Percentiles rank a stretch among this genome's conserved stretches.
These are phyloP conservation scores for Fragilaria crotonensis DNA, from an alignment of 108 stramenopile genomes.

Conservation along the genomic window DNA sequence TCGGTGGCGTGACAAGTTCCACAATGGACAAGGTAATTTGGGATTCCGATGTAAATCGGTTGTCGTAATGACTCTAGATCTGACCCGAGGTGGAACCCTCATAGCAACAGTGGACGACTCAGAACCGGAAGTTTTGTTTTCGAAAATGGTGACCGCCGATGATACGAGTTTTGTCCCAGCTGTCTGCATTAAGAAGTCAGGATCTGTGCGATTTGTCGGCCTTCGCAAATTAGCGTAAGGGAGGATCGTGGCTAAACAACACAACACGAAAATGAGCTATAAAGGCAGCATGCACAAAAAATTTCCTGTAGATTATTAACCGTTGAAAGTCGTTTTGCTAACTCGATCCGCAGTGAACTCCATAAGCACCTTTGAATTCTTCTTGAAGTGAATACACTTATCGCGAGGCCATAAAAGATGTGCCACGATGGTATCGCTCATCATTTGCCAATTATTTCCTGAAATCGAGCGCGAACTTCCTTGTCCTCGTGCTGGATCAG, in stretches of 20 bases:
- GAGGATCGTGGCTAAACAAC: too few relatives aligned
- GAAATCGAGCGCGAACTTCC: background rate
- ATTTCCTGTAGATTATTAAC: too few relatives aligned
- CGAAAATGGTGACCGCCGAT: background rate
- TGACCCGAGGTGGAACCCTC: conserved; percentile 3
- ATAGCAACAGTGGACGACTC: background rate
- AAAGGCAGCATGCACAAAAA: too few relatives aligned
- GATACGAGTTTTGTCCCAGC: conserved; percentile 1
- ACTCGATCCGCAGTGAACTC: too few relatives aligned
- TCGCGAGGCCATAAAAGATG: too few relatives aligned
- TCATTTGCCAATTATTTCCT: background rate
- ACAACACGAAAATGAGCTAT: too few relatives aligned
- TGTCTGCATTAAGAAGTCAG: background rate
- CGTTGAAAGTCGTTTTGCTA: too few relatives aligned
- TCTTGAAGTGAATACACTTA: too few relatives aligned
- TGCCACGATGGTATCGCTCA: too few relatives aligned
- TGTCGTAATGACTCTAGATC: background rate
- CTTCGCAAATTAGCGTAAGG: too few relatives aligned
- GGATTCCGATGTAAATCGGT: background rate
- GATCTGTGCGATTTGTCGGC: conserved; percentile 1
- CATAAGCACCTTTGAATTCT: too few relatives aligned
- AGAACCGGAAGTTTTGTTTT: background rate
- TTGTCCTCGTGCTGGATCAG: conserved; percentile 7
- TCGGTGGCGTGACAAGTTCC: background rate
- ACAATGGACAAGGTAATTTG: background rate